These are phyloP conservation scores for Pythium periplocum DNA, from an alignment of 352 stramenopile genomes.

Conservation along the genomic window DNA sequence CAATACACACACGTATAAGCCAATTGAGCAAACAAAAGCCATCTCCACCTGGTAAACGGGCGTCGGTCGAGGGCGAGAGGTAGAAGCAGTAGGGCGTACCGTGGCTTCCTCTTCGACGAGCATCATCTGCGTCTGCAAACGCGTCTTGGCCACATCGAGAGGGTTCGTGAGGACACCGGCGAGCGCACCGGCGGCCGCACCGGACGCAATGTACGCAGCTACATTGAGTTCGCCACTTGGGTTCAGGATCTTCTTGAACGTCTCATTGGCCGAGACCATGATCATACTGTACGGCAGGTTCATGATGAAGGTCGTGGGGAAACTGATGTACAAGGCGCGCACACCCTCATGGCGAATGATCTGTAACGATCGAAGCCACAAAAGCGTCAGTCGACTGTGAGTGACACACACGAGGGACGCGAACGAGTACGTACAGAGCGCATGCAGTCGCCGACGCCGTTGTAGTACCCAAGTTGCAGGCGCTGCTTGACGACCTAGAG, in stretches of 20 bases:
- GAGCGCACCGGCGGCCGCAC: constrained; percentile 90
- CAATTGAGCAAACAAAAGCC: no score
- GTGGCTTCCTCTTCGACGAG: constrained; percentile 33
- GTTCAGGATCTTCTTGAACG: constrained; percentile 92
- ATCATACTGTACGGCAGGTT: constrained; percentile 98
- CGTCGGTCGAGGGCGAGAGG: no score
- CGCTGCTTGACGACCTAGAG: constrained; percentile 96
- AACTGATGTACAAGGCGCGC: constrained; percentile 90
- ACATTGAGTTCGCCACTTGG: constrained; percentile 85
- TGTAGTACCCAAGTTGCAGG: constrained; percentile 98
- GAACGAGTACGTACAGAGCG: constrained; percentile 37
- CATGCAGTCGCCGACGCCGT: constrained; percentile 88
- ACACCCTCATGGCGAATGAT: constrained; percentile 74
- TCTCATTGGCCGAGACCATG: constrained; percentile 98
- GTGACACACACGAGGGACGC: no score
- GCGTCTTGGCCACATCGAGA: constrained; percentile 98
- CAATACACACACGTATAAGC: constrained; percentile 24
- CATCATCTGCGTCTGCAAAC: constrained; percentile 93
- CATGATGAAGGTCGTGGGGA: constrained; percentile 97
- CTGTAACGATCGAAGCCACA: constrained; percentile 21
- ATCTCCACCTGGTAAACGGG: no score
- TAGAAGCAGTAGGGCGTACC: no score
- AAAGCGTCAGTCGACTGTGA: no score
- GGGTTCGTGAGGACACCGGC: constrained; percentile 92
- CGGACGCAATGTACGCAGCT: constrained; percentile 89